Base-by-base conservation (phyloP, 2,329 filamentous ascomycete species). In the Ophiostoma ulmi region DNA sequence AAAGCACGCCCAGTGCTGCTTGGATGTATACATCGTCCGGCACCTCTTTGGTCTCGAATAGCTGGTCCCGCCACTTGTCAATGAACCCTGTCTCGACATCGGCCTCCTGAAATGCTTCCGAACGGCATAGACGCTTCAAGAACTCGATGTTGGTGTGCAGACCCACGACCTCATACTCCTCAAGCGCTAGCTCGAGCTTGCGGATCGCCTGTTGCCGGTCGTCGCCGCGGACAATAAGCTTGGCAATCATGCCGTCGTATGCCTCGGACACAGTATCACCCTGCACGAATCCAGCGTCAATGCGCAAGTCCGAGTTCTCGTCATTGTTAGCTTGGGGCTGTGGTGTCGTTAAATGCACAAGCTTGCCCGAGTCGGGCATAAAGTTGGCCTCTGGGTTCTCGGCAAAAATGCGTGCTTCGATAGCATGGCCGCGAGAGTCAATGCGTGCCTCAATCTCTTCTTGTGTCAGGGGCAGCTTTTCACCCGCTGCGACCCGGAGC, bases 201-300 rank as follows among this genome's bases (percentile, higher is more conserved):
- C 91, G 89, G 68, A 99, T 90, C 3, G 94, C 92, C 36, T 91
- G 90, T 77, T 91, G 87, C 72, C 95, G 87, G 71, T 90, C 90
- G 20, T 88, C 86, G 0, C 92, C 95, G 71, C 92, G 88, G 6
- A 98, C 93, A 75, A 99, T 99, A 69, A 99, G 86, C 81, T 99
- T 99, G 64, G 95, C 92, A 75, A 99, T 97, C 95, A 99, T 99
- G 38, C 95, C 95, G 76, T 99, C 95, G 79, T 99, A 99, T 70
- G 95, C 92, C 72, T 94, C 92, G 0, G 94, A 96, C 2, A 99
- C 92, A 73, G 93, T 92, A 78, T 97, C 94, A 36, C 95, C 95
- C 75, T 93, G 86, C 38, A 94, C 87, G 78, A 98, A 98, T 1
- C 95, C 95, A 65, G 94, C 93, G 77, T 99, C 95, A 74, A 99